Evolutionary conservation across 176 grass and related monocot genomes (phyloP).

Genomic region (Aegilops speltoides): DNA sequence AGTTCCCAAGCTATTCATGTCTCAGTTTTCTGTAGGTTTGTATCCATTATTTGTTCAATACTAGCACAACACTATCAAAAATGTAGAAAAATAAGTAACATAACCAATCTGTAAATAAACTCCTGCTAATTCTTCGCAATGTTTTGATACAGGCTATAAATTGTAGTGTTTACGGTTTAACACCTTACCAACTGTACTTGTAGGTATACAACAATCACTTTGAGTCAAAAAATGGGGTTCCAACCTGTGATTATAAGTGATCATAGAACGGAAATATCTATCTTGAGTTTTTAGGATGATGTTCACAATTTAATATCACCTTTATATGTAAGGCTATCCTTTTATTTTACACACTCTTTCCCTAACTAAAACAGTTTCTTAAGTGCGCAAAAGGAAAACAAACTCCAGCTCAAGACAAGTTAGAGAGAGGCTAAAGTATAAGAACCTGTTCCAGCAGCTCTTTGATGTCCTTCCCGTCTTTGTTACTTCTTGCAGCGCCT

Average conservation of each 20-base stretch:
- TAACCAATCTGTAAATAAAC: not conserved
- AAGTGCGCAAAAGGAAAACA: not conserved
- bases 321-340: not conserved
- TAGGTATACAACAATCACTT: not conserved
- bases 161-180: not conserved
- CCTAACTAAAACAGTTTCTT: not conserved
- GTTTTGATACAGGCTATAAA: not conserved
- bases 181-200: slow-evolving; percentile 4
- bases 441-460: slow-evolving; percentile 87
- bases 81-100: not conserved
- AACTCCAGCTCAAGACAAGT: not conserved
- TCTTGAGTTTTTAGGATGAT: not conserved
- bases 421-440: not conserved
- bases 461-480: slow-evolving; percentile 94
- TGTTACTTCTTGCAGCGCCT: slow-evolving; percentile 91
- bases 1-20: not conserved
- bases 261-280: not conserved
- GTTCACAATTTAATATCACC: slow-evolving; percentile 1
- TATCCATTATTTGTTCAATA: not conserved
- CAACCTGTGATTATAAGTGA: not conserved
- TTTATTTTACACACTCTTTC: not conserved
- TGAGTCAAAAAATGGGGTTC: not conserved
- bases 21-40: not conserved
- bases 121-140: slow-evolving; percentile 3
- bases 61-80: not conserved